Conservation (phyloP, 495 filamentous ascomycete species). For the Friedmanniomyces endolithicus region DNA sequence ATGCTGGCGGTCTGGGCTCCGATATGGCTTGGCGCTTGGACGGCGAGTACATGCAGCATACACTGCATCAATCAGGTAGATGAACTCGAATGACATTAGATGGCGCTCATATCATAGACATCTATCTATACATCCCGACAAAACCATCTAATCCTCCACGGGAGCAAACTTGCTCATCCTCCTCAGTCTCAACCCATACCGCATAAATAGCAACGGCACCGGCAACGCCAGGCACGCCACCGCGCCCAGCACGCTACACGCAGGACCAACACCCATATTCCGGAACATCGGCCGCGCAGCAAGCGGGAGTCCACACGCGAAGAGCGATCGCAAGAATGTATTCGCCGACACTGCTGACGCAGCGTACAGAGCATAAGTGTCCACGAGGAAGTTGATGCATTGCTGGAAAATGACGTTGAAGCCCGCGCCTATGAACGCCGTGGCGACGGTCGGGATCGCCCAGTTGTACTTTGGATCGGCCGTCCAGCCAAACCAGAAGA, state of each 20-base stretch:
- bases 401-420: slow-evolving; percentile 25
- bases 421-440: slow-evolving; percentile 18
- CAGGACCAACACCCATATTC: slow-evolving; percentile 18
- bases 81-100: neutral
- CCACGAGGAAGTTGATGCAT: slow-evolving; percentile 24
- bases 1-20: too few relatives aligned
- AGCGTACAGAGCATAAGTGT: slow-evolving; percentile 19
- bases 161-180: slow-evolving; percentile 23
- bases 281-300: slow-evolving; percentile 21
- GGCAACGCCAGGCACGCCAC: slow-evolving; percentile 17
- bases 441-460: slow-evolving; percentile 23
- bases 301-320: slow-evolving; percentile 20
- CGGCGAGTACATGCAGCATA: too few relatives aligned
- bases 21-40: too few relatives aligned
- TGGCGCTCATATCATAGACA: neutral
- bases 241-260: slow-evolving; percentile 15
- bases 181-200: slow-evolving; percentile 20
- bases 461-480: slow-evolving; percentile 24
- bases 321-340: slow-evolving; percentile 20
- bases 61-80: too few relatives aligned
- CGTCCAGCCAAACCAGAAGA: slow-evolving; percentile 30
- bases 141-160: slow-evolving; percentile 2
- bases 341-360: slow-evolving; percentile 20
- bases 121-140: neutral
- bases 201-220: slow-evolving; percentile 21